These are phyloP conservation scores for Lactifluus piperatus DNA, from an alignment of 768 basidiomycete genomes.

Conservation along the genomic window DNA sequence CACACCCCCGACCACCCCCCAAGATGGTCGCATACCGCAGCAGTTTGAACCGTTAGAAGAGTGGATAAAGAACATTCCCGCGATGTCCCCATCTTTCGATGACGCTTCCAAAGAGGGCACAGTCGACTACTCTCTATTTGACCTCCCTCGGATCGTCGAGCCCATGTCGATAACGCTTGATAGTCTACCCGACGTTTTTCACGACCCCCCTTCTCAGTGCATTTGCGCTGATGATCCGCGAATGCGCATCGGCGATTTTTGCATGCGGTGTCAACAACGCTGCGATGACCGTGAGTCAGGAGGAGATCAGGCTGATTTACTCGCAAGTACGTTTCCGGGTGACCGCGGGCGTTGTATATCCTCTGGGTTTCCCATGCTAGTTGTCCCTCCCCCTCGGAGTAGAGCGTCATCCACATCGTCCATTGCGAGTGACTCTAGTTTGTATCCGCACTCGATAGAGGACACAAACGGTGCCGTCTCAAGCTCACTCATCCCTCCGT, in stretches of 20 bases:
- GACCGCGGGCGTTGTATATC: constrained; percentile 1
- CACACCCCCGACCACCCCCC: constrained; percentile 20
- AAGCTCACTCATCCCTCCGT: constrained; percentile 5
- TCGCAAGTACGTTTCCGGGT: background rate
- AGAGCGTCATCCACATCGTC: constrained; percentile 19
- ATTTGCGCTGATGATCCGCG: constrained; percentile 1
- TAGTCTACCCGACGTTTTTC: constrained; percentile 25
- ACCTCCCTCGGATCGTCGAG: constrained; percentile 15
- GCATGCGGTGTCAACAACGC: constrained; percentile 14
- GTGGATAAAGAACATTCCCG: constrained; percentile 18
- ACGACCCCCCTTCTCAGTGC: constrained; percentile 20
- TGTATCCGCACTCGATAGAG: constrained; percentile 13
- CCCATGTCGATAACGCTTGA: constrained; percentile 10
- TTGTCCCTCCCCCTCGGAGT: constrained; percentile 13
- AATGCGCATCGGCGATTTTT: constrained; percentile 9
- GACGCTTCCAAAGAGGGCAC: background rate
- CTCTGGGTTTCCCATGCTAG: constrained; percentile 4
- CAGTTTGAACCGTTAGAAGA: constrained; percentile 19
- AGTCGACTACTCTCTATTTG: background rate
- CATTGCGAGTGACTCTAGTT: constrained; percentile 15
- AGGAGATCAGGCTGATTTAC: constrained; percentile 6
- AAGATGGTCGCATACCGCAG: constrained; percentile 11
- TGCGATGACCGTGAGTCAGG: constrained; percentile 11
- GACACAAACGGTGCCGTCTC: background rate
- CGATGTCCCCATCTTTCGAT: constrained; percentile 9